Evolutionary conservation across 345 rosid species (phyloP), one percentile per base, ranked within the genome.

Genomic region (Clarkia xantiana): DNA sequence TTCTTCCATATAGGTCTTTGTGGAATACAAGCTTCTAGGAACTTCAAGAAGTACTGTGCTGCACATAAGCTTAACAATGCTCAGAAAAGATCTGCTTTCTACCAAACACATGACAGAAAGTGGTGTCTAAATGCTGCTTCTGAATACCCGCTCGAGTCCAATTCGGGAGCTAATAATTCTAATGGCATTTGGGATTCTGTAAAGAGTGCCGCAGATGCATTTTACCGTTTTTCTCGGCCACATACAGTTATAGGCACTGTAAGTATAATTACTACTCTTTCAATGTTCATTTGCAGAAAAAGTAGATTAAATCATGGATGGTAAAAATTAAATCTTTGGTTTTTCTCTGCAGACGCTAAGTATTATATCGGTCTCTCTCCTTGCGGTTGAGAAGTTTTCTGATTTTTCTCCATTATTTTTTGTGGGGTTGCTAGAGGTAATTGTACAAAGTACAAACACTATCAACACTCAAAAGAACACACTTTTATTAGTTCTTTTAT

Each of bases 211-310:
- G 20, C 78, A 17, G 80, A 83, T 64, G 86, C 86, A 41, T 90
- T 90, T 59, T 86, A 86, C 74, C 75, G 95, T 64, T 90, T 90
- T 59, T 85, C 97, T 10, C 76, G 94, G 52, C 97, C 97, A 13
- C 95, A 90, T 52, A 86, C 97, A 0, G 80, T 90, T 62, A 77
- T 83, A 15, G 97, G 97, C 73, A 86, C 95, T 72, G 97, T 90
- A 77, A 76, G 93, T 77, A 68, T 57, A 9, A 13, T 39, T 40
- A 14, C 14, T 36, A 17, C 18, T 14, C 38, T 42, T 42, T 11
- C 6, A n/a, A 29, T 29, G 36, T 29, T 29, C 36, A 29, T 29
- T 29, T 29, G 36, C 36, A 29, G 36, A 29, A 29, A n/a, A 29
- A 22, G 2, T 22, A 22, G 25, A 22, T 22, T 22, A 2, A 22